Evolutionary conservation across 176 grass and related monocot species (phyloP), one percentile per base, ranked within the genome.

Genomic region (Musa itinerans): DNA sequence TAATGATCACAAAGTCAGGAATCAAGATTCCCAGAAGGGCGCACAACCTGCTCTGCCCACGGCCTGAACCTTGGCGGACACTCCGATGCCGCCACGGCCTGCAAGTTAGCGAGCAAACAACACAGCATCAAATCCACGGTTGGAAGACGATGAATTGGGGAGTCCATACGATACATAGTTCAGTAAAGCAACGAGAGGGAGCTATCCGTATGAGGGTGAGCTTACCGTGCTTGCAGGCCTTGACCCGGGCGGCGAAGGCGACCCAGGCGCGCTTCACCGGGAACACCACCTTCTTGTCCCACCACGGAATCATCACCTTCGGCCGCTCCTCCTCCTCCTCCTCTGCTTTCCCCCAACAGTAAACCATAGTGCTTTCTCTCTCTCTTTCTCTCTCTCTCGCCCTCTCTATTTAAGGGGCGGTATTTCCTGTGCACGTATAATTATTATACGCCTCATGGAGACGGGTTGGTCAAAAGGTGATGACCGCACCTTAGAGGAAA

Each of bases 251-350:
- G 52, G 89, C 87, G 87, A 96, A 77, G 83, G 85, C 78, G 78
- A 81, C 87, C 70, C 83, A 87, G 8, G 85, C 85, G 59, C 87
- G 89, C 78, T 82, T 84, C 78, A 88, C 82, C 64, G 89, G 73
- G 63, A 83, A 80, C 48, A 96, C 87, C 62, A 96, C 74, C 87
- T 96, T 96, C 83, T 89, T 85, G 68, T 80, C 78, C 92, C 92
- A 96, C 87, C 89, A 96, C 8, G 85, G 80, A 87, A 89, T 92
- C 52, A 19, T n/a, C 43, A 16, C 67, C 16, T 43, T 17, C 67
- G 4, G 23, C 66, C 25, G 13, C 27, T 15, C 7, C 27, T 19
- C 14, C 16, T 10, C 34, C 29, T 4, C 68, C 34, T 15, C 66
- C 34, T 15, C 2, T 53, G 5, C 17, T 74, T 20, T 56, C 12